Conservation (phyloP, 257 asterid species). For the Fraxinus anomala region DNA sequence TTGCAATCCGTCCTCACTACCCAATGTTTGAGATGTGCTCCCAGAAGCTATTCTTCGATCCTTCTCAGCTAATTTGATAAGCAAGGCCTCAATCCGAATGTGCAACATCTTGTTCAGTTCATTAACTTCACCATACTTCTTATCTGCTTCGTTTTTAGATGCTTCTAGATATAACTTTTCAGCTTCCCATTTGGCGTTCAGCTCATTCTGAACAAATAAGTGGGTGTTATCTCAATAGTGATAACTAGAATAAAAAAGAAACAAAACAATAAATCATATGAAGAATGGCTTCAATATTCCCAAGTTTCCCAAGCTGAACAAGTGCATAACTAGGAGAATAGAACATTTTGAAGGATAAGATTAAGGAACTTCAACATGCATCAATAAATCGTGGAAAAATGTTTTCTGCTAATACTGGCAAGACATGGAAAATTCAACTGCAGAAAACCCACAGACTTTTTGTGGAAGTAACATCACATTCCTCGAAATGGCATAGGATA, state of each 20-base stretch:
- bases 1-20: slow-evolving; percentile 74
- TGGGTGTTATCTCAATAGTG: not conserved
- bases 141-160: slow-evolving; percentile 70
- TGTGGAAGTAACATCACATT: not conserved
- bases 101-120: slow-evolving; percentile 90
- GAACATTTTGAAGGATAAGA: not conserved
- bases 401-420: not conserved
- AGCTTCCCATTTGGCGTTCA: slow-evolving; percentile 76
- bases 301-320: not conserved
- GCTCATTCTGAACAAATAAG: slow-evolving; percentile 50
- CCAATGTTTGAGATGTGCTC: slow-evolving; percentile 45
- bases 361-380: not conserved
- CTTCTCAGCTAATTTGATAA: slow-evolving; percentile 81
- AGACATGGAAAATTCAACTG: not conserved
- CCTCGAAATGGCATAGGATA: not conserved
- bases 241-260: not conserved
- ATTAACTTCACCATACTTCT: slow-evolving; percentile 67
- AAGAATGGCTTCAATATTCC: not conserved
- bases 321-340: not conserved
- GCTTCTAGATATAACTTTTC: slow-evolving; percentile 71
- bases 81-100: slow-evolving; percentile 79
- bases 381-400: not conserved
- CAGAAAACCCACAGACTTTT: not conserved
- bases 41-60: slow-evolving; percentile 69
- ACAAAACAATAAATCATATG: not conserved